Base-by-base conservation (phyloP, 106 monocot species). In the Vanilla planifolia region DNA sequence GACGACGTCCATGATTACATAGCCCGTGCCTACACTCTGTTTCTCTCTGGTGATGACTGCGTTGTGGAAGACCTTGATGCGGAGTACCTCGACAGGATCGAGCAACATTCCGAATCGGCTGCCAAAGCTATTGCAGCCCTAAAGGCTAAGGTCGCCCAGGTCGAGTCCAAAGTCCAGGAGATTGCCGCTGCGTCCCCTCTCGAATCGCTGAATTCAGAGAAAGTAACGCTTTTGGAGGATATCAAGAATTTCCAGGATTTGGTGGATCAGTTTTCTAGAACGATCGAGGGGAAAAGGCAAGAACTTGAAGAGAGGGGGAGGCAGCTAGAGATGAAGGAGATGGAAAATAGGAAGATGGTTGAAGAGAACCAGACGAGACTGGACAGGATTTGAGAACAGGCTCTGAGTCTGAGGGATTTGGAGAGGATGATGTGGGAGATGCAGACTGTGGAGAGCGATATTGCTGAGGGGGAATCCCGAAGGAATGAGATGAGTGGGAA, bases 361-460 rank as follows among this genome's bases (percentile, higher is more conserved):
- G 76, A 71, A 43, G 86, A 95, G 71, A 90, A 80, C 8, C 75
- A 69, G 66, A 86, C 65, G 40, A 60, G 90, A 44, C 33, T 41
- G 65, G 68, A 59, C 65, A 78, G 47, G 73, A 55, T 95, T 8
- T 68, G 68, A 0, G 67, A 51, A 17, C 94, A 95, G 63, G 73
- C 63, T 1, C 60, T 95, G 45, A 77, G 75, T 21, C 67, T 75
- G 35, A 70, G 83, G 64, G 90, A 90, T 43, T 79, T 67, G 45
- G 90, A 95, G 59, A 80, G 83, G 69, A 90, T 86, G 90, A 67
- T 52, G 62, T 75, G 83, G 66, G 95, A 95, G 69, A 19, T 95
- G 52, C 75, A 76, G 60, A 69, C 65, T 0, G 40, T 95, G 36
- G 94, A 95, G 65, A 73, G 73, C 28, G 95, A 86, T 14, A 71